Base-by-base conservation (phyloP, 202 grass and related monocot genomes). In the Schoenoplectus tabernaemontani region DNA sequence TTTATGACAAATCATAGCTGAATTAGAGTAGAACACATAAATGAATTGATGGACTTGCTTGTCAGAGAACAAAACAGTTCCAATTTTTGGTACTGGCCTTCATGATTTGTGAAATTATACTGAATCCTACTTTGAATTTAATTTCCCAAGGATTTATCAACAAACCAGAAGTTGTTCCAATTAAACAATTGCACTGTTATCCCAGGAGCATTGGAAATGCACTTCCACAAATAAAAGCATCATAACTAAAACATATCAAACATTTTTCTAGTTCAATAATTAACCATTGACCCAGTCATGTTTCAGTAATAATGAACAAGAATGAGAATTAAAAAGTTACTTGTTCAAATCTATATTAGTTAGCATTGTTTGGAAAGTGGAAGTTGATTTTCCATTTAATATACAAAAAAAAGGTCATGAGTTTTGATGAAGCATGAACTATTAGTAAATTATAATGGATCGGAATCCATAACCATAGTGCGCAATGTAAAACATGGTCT, bases 21-120 rank as follows among this genome's bases (percentile, higher is more conserved):
- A 32, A 50, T 73, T 51, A 69, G 43, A 51, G 68, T 51, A 73
- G 13, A 73, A n/a, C 42, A 56, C 70, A 42, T 16, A 75, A 56
- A 75, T 11, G 47, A 46, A 71, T 47, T 47, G 19, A 47, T 70
- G 4, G 8, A 16, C 10, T 47, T 28, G 41, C 10, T 67, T 42
- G 39, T 73, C 68, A 51, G 68, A 73, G 36, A n/a, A 15, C 8
- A 16, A 39, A 66, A 66, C 16, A 17, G 9, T 15, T 41, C 20
- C 2, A 34, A 73, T 30, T 50, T 56, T 34, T 54, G 28, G 44
- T 34, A 32, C 44, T n/a, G 44, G 23, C 7, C 26, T 50, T 72
- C 20, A 50, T 51, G 11, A 15, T 32, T n/a, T 50, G 43, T 50
- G 6, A 50, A 48, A 50, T 72, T 72, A 4, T 17, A 48, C 6